These are phyloP conservation scores for Colletotrichum godetiae DNA, from an alignment of 2,329 filamentous ascomycete species.

Conservation along the genomic window DNA sequence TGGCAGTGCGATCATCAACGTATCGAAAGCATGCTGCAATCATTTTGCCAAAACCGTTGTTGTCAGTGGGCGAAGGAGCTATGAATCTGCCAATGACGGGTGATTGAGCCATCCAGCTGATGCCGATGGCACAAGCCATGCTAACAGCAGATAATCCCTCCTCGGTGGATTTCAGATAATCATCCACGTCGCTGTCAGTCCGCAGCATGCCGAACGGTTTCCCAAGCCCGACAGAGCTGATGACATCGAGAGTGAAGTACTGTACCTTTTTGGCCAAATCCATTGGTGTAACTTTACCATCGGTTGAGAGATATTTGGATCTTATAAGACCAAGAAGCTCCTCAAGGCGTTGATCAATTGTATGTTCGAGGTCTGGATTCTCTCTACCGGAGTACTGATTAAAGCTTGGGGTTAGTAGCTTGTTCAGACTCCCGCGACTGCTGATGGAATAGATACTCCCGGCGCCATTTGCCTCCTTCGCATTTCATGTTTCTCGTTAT, in stretches of 20 bases:
- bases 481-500: conserved; percentile 58
- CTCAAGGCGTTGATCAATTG: conserved; percentile 59
- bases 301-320: conserved; percentile 53
- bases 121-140: conserved; percentile 41
- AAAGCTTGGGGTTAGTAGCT: background rate
- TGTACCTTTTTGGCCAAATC: conserved; percentile 60
- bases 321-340: conserved; percentile 58
- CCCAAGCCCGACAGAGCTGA: conserved; percentile 63
- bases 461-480: conserved; percentile 61
- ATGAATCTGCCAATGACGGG: conserved; percentile 43
- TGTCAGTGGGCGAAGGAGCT: conserved; percentile 42
- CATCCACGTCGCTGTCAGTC: conserved; percentile 56
- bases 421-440: background rate
- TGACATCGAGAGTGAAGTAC: conserved; percentile 65
- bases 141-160: conserved; percentile 44
- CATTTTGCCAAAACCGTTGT: conserved; percentile 49
- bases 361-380: conserved; percentile 60
- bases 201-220: conserved; percentile 59
- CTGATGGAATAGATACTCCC: conserved; percentile 51
- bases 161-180: conserved; percentile 50
- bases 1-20: conserved; percentile 41
- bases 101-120: conserved; percentile 45
- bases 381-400: conserved; percentile 65
- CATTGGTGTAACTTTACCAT: conserved; percentile 45
- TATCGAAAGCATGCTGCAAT: conserved; percentile 43